Evolutionary conservation across 768 basidiomycete genomes (phyloP), one percentile per base, ranked within the genome.

Genomic region (Lactifluus subvellereus): DNA sequence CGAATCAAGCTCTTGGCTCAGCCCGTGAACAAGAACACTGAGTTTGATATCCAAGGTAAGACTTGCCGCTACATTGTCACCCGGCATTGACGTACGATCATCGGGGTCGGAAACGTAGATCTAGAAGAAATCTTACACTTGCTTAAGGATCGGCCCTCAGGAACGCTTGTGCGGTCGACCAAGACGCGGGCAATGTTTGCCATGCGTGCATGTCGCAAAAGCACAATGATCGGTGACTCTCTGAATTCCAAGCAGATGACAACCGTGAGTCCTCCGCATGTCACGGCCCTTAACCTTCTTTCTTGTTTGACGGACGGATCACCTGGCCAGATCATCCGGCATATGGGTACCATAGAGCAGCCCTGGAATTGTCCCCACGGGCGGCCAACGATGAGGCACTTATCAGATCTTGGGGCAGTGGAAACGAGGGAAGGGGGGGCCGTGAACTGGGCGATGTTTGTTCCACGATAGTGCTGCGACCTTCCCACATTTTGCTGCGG

Each of bases 171-270:
- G 0, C 81, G 97, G 22, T 97, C 94, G 71, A 88, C 89, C 16
- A 98, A 98, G 73, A 93, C 91, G 16, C 82, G 94, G 16, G 80
- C 86, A 5, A 98, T 99, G 95, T 98, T 99, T 71, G 97, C 97
- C 0, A 91, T 87, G 82, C 83, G 95, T 40, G 97, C 97, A 0
- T 99, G 97, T 74, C 74, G 96, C 66, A 94, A 91, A 77, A 98
- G 94, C 73, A 87, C 97, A 47, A 99, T 98, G 97, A 80, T 98
- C 49, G 95, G 97, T 4, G 91, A 84, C 77, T 79, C 94, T 11
- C 78, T 98, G 64, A 93, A 81, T 42, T 78, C 74, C 62, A 73
- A 77, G 16, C 91, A 91, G 70, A 98, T 99, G 96, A 82, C 78
- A 20, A 70, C 78, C 63, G 88, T 91, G 40, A 33, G 67, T 63